Base-by-base conservation (phyloP, 2,329 filamentous ascomycete genomes). In the Huntiella savannae region DNA sequence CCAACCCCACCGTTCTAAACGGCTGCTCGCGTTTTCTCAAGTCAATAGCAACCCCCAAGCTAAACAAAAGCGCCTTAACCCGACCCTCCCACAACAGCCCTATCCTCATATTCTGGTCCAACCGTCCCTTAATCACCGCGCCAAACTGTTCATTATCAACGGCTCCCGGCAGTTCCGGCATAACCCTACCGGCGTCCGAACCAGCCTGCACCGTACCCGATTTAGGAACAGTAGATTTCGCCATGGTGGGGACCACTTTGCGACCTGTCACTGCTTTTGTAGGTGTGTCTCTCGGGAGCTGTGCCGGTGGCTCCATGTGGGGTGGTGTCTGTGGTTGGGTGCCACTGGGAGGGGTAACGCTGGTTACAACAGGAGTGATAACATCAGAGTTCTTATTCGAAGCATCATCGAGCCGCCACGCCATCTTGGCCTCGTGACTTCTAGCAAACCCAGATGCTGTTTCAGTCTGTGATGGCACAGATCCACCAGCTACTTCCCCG, bases 71-170 rank as follows among this genome's bases (percentile, higher is more conserved):
- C 53, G 93, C 88, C 65, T 96, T 94, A 50, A 92, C 74, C 46
- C 86, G 73, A 2, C 88, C 87, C 60, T 96, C 88, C 88, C 91
- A 98, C 16, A 96, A 63, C 43, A 96, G 60, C 1, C 86, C 83
- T 46, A 95, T 75, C 52, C 79, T 79, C 64, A 85, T 78, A 53
- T 87, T 82, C 64, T 95, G 87, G 58, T 95, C 86, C 45, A 96
- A 68, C 43, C 83, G 75, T 39, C 87, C 81, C 62, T 96, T 98
- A 53, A 98, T 63, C 32, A 96, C 87, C 5, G 87, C 88, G 32
- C 82, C 76, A 49, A 84, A 82, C 52, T 81, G 76, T 17, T 73
- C 70, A 35, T 68, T 58, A 6, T 60, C 56, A 16, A 56, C 53
- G 36, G 55, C 47, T 49, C 13, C 10, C 4, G 35, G 33, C 16